Conservation (phyloP, 202 grass and related monocot species). For the Carex arenaria region DNA sequence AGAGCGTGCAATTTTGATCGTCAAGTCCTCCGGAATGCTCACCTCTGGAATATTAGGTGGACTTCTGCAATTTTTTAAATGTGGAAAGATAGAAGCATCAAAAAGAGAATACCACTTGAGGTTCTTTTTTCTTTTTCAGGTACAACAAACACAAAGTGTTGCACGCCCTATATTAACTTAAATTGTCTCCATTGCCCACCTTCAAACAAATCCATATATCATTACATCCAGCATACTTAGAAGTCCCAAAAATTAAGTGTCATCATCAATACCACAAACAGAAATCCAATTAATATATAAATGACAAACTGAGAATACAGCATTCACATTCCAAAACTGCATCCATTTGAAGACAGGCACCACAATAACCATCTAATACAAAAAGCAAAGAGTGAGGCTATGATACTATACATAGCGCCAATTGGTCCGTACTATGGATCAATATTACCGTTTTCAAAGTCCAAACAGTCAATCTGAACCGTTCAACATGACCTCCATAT, state of each 20-base stretch:
- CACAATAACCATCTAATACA: not conserved
- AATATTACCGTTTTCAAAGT: no score
- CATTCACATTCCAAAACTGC: not conserved
- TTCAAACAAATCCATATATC: not conserved
- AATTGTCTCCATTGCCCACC: not conserved
- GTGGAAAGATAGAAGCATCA: not conserved
- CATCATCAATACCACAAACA: not conserved
- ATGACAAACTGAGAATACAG: not conserved
- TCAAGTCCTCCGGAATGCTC: conserved; percentile 44
- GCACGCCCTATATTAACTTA: not conserved
- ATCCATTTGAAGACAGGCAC: not conserved
- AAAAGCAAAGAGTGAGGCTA: not conserved
- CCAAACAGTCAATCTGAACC: no score
- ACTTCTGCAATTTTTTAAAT: conserved; percentile 32
- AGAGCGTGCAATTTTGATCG: conserved; percentile 42
- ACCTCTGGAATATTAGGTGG: conserved; percentile 60
- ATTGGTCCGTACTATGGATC: no score
- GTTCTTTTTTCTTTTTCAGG: not conserved
- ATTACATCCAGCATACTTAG: not conserved
- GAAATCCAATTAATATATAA: not conserved
- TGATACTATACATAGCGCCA: no score
- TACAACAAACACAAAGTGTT: not conserved
- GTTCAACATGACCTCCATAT: no score
- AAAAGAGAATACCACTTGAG: not conserved
- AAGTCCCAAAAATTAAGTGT: not conserved